phyloP scores from a whole-genome alignment of 257 asterid genomes.

The Solanum corneliomulleri region DNA sequence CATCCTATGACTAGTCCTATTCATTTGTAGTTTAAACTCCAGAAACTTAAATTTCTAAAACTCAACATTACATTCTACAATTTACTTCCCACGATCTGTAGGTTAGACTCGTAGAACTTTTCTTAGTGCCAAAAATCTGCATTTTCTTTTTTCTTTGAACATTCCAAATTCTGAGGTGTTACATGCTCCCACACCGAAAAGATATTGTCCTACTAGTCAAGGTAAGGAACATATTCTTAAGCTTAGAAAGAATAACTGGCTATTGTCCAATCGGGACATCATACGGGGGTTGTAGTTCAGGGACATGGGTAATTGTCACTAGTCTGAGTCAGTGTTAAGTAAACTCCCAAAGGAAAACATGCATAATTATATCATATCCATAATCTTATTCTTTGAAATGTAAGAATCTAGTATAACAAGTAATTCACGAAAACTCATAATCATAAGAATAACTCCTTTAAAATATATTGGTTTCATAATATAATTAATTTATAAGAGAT shows the following conservation, averaged over 20 bases:
- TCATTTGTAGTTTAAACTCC: neutral
- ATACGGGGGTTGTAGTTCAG: neutral
- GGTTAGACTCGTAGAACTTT: neutral
- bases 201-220: neutral
- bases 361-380: neutral
- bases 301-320: neutral
- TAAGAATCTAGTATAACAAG: neutral
- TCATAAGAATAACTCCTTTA: neutral
- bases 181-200: neutral
- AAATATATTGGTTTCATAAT: neutral
- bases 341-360: neutral
- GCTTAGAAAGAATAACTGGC: neutral
- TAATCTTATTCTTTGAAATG: neutral
- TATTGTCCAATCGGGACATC: neutral
- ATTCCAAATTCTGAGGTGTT: neutral
- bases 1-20: neutral
- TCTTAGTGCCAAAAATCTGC: neutral
- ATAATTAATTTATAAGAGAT: neutral
- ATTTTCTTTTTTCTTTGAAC: too few relatives aligned
- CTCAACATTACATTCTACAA: neutral
- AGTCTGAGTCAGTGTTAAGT: too few relatives aligned
- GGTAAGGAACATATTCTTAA: neutral
- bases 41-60: neutral
- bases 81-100: neutral
- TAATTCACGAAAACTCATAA: neutral